Evolutionary conservation across 352 stramenopile species (phyloP), one percentile per base, ranked within the genome.

Genomic region (Phytophthora multivora): DNA sequence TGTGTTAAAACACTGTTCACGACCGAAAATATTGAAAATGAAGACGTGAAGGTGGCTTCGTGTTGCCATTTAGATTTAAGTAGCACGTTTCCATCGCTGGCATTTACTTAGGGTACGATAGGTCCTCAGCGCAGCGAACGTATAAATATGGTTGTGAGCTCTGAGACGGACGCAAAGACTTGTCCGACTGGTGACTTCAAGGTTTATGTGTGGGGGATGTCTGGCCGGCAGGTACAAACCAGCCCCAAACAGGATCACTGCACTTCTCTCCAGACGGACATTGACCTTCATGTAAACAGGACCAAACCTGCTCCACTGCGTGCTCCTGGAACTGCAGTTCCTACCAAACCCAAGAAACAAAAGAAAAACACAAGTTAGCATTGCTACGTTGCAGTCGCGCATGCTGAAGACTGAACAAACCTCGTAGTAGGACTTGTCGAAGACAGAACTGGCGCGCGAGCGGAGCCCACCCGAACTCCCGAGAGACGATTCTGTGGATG

Each of bases 181-280:
- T 56, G 35, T 40, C 15, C 35, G 45, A 23, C 21, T 45, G 19
- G 38, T 39, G 35, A 25, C 33, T 61, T 63, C 30, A 59, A 25
- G 36, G 26, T 9, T 66, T 48, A 19, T 58, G 39, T 49, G 41
- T 67, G 28, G 71, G 61, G 2, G 68, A 73, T 26, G 72, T 19
- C 39, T 53, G 25, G 12, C 16, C 23, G 21, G 51, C 53, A 55
- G 67, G 55, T 15, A 86, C 78, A 51, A 89, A 92, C 79, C 80
- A 90, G 7, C 83, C 83, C 83, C 83, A 92, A 19, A 78, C 79
- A 0, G 74, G 70, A 36, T 88, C 76, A 23, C 73, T 81, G 56
- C 78, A 89, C 16, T 63, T 35, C 13, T 70, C 55, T 46, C 59
- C 69, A 3, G 64, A 42, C 25, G 69, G 69, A 40, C 69, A 77